phyloP scores from a whole-genome alignment of 1,284 basidiomycete genomes.

The Sutorius eximius region DNA sequence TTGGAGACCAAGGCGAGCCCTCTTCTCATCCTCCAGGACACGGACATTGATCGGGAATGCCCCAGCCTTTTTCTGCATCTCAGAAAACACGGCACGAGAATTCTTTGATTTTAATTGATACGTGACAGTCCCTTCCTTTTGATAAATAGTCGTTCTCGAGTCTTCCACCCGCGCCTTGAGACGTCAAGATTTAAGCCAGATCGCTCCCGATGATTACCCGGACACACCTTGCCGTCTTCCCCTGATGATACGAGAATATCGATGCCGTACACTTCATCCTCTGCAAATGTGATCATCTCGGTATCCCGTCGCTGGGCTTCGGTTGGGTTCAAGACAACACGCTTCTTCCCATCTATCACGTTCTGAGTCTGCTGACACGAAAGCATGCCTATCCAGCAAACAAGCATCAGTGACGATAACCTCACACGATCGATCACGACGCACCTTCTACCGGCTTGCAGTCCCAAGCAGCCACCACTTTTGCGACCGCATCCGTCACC shows the following conservation, averaged over 20 bases:
- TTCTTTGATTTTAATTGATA: slow-evolving; percentile 99
- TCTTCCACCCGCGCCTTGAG: slow-evolving; percentile 81
- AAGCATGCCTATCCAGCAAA: slow-evolving; percentile 65
- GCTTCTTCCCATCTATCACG: slow-evolving; percentile 96
- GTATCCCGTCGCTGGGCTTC: slow-evolving; percentile 83
- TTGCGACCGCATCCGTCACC: slow-evolving; percentile 85
- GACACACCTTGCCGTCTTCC: slow-evolving; percentile 80
- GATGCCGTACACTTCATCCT: slow-evolving; percentile 95
- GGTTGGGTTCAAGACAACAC: slow-evolving; percentile 88
- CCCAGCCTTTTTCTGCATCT: slow-evolving; percentile 97
- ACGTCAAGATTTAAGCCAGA: slow-evolving; percentile 2
- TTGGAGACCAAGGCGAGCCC: slow-evolving; percentile 91
- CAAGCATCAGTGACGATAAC: slow-evolving; percentile 2
- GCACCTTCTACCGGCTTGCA: slow-evolving; percentile 91
- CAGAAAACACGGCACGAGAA: slow-evolving; percentile 90
- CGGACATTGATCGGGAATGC: slow-evolving; percentile 98
- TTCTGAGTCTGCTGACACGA: slow-evolving; percentile 92
- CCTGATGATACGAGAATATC: slow-evolving; percentile 90
- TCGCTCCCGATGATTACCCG: background rate
- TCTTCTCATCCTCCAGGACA: slow-evolving; percentile 91
- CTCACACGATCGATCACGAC: slow-evolving; percentile 35
- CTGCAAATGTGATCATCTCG: slow-evolving; percentile 82
- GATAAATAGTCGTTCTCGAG: slow-evolving; percentile 90
- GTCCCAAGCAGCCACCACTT: slow-evolving; percentile 70
- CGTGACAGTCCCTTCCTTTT: slow-evolving; percentile 82